A percentile compares a stretch with the other conserved stretches of the same genome.
phyloP scores from a whole-genome alignment of 441 rosid genomes.

The Populus hybrid region DNA sequence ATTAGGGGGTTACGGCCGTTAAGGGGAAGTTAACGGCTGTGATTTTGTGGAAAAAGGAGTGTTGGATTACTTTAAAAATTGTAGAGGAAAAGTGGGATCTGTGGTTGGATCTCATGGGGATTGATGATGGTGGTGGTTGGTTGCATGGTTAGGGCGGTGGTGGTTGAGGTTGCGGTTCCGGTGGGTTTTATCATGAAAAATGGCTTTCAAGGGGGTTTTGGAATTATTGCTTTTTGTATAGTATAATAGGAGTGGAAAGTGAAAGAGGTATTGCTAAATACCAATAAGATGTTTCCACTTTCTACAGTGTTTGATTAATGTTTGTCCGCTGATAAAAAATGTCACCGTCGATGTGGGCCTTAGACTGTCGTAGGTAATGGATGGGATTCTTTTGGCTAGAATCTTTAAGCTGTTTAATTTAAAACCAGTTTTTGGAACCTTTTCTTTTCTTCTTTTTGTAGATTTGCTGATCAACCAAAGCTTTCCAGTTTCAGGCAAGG shows the following conservation, averaged over 20 bases:
- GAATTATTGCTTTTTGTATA: background rate
- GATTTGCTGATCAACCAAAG: background rate
- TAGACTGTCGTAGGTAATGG: too few species aligned
- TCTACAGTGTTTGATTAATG: background rate
- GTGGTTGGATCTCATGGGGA: background rate
- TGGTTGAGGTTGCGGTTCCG: background rate
- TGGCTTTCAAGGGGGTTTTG: background rate
- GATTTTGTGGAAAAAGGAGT: background rate
- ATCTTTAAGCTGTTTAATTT: background rate
- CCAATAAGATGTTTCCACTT: background rate
- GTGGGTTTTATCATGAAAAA: background rate
- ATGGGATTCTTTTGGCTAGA: background rate
- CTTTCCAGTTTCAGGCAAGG: background rate
- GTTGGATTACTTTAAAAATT: background rate
- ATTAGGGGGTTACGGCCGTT: background rate
- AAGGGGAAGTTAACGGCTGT: background rate
- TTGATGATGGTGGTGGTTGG: background rate
- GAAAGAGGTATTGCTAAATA: background rate
- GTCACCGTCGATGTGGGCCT: too few species aligned
- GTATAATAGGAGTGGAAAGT: slow-evolving; percentile 1
- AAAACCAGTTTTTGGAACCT: background rate
- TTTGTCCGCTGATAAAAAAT: background rate
- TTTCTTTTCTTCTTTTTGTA: background rate
- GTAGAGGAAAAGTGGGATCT: background rate
- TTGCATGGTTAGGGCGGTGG: background rate